Conservation (phyloP, 2,329 filamentous ascomycete species). For the Sporothrix globosa region DNA sequence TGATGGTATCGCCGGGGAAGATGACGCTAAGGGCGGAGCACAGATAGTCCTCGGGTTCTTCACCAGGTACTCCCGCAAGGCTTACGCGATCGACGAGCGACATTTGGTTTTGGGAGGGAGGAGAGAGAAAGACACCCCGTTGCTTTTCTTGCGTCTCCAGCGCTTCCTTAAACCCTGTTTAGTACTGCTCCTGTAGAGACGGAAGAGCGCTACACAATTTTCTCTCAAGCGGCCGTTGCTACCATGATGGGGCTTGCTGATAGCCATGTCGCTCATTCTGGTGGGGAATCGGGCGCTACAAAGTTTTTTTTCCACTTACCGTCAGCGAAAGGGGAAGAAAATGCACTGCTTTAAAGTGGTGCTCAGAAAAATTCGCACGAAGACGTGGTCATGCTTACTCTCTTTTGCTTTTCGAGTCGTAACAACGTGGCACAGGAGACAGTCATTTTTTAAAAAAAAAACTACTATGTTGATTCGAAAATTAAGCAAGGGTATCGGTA, state of each 20-base stretch:
- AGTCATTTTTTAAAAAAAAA: not conserved
- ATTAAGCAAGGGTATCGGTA: conserved; percentile 31
- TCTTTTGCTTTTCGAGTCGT: no score
- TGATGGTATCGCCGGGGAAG: conserved; percentile 69
- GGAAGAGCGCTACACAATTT: not conserved
- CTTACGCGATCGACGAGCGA: conserved; percentile 53
- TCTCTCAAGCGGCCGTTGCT: not conserved
- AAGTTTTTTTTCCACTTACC: no score
- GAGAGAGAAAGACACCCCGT: not conserved
- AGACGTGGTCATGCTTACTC: no score
- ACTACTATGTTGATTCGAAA: not conserved
- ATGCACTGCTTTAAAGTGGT: no score
- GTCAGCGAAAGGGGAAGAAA: no score
- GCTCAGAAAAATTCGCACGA: no score
- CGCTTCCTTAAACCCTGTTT: not conserved
- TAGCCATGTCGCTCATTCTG: no score
- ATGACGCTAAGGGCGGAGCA: conserved; percentile 62
- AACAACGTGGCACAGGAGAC: not conserved
- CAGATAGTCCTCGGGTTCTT: conserved; percentile 63
- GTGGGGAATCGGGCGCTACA: no score
- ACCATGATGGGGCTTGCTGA: not conserved
- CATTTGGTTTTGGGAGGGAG: conserved; percentile 43
- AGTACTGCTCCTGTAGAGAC: no score
- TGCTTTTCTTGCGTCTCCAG: not conserved
- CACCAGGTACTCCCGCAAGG: conserved; percentile 44